Evolutionary conservation across 495 filamentous ascomycete species (phyloP), one percentile per base, ranked within the genome.

Genomic region (Aspergillus cavernicola): DNA sequence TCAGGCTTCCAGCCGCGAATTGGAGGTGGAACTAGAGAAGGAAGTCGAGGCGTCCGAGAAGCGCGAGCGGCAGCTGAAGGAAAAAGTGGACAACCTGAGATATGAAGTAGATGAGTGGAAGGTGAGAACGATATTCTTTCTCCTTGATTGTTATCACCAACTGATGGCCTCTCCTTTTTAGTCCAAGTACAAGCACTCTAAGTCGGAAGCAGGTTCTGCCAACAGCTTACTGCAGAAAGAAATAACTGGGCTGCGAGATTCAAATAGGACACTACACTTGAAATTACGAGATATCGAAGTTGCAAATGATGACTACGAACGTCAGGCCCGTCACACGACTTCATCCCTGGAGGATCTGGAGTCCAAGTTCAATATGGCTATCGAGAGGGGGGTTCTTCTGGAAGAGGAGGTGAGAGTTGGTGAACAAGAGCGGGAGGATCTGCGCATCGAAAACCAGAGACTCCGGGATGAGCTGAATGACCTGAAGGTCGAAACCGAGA

Each of bases 71-170:
- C 77, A 82, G 51, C 70, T 97, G 60, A 82, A 90, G 65, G 86
- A 92, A 66, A 96, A 93, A 72, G 85, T 88, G 2, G 93, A 97
- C 62, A 77, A 72, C 22, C 66, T 96, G 60, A 81, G 80, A 50
- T 97, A 89, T 62, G 90, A 97, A 64, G 91, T 92, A 0, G 92
- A 96, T 16, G 93, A 98, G 71, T 98, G 93, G 93, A 97, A 98
- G 83, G 92, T 96, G 23, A 38, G 26, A 31, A 15, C 11, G 3
- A 7, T 28, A 8, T 20, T 31, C 33, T 42, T 4, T 40, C 36
- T 22, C 20, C 16, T 38, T 35, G 20, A 23, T 18, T 41, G 22
- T 29, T 37, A 20, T 51, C 43, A 32, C 49, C 37, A 49, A 40
- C 47, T 50, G 15, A 31, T 24, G 19, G n/a, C 19, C 18, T 40